phyloP scores from a whole-genome alignment of 75 land plant species.

The Larix kaempferi region DNA sequence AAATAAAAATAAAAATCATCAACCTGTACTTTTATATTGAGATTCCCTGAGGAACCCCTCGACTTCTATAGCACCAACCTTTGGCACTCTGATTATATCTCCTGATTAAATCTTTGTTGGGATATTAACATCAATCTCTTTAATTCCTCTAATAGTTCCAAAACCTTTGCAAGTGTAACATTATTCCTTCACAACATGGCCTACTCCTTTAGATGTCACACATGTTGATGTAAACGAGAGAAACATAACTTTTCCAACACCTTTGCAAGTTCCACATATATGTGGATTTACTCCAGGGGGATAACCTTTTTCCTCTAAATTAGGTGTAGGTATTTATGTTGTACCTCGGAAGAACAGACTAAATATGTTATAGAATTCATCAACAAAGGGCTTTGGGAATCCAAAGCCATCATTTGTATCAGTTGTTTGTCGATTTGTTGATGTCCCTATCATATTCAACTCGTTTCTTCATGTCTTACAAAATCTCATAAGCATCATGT shows the following conservation, averaged over 20 bases:
- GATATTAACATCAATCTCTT: slow-evolving; percentile 60
- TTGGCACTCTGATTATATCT: too few species aligned
- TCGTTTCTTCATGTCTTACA: too few species aligned
- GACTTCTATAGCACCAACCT: too few species aligned
- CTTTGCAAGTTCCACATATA: slow-evolving; percentile 61
- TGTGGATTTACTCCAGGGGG: slow-evolving; percentile 49
- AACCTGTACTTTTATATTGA: too few species aligned
- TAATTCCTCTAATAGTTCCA: slow-evolving; percentile 64
- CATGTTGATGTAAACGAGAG: slow-evolving; percentile 71
- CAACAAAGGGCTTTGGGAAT: too few species aligned
- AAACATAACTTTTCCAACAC: slow-evolving; percentile 64
- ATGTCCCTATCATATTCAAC: too few species aligned
- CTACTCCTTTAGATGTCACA: slow-evolving; percentile 56
- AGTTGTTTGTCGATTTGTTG: slow-evolving; percentile 17
- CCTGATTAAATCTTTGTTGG: slow-evolving; percentile 66
- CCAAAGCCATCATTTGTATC: slow-evolving; percentile 31
- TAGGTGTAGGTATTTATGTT: too few species aligned
- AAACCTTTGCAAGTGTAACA: slow-evolving; percentile 52
- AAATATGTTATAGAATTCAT: too few species aligned
- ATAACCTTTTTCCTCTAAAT: slow-evolving; percentile 80
- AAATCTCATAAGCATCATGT: too few species aligned
- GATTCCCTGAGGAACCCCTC: too few species aligned
- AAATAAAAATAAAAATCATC: too few species aligned
- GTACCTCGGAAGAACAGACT: too few species aligned
- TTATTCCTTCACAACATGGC: slow-evolving; percentile 58